Conservation (phyloP, 306 rosid species). For the Pterocarpus macrocarpus region DNA sequence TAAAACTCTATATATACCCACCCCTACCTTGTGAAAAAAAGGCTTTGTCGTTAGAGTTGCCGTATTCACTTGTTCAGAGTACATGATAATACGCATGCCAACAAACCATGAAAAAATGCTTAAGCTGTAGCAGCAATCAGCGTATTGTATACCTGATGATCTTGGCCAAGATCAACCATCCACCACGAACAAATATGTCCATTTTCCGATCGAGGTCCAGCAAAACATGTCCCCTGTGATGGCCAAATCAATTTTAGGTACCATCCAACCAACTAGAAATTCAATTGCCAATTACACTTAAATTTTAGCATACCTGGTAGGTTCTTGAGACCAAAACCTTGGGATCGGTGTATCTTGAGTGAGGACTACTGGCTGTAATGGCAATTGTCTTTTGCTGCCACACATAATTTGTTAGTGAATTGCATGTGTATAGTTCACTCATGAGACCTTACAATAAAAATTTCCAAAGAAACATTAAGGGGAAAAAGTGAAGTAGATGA, state of each 20-base stretch:
- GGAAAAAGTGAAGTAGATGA: constrained; percentile 24
- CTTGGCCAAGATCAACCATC: constrained; percentile 87
- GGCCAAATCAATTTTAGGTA: constrained; percentile 42
- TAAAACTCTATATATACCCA: background rate
- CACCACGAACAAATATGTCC: constrained; percentile 86
- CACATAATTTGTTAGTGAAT: constrained; percentile 27
- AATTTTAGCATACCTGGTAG: constrained; percentile 65
- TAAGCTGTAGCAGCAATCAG: background rate
- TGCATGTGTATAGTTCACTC: constrained; percentile 30
- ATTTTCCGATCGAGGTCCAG: constrained; percentile 86
- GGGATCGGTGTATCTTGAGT: constrained; percentile 92
- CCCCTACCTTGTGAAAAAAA: background rate
- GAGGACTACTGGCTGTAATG: constrained; percentile 83
- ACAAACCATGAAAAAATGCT: background rate
- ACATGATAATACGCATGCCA: background rate
- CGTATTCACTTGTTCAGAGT: constrained; percentile 2
- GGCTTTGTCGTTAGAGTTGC: background rate
- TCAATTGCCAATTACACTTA: background rate
- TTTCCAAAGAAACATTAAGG: background rate
- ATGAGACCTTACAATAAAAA: background rate
- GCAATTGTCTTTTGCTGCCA: constrained; percentile 69
- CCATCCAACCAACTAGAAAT: constrained; percentile 32
- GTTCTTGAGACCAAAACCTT: constrained; percentile 93
- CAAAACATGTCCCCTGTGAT: constrained; percentile 88
- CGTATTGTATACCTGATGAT: constrained; percentile 76